A percentile compares a stretch with the other conserved stretches of the same genome.
These are phyloP conservation scores for Postia placenta DNA, from an alignment of 768 basidiomycete species.

Conservation along the genomic window DNA sequence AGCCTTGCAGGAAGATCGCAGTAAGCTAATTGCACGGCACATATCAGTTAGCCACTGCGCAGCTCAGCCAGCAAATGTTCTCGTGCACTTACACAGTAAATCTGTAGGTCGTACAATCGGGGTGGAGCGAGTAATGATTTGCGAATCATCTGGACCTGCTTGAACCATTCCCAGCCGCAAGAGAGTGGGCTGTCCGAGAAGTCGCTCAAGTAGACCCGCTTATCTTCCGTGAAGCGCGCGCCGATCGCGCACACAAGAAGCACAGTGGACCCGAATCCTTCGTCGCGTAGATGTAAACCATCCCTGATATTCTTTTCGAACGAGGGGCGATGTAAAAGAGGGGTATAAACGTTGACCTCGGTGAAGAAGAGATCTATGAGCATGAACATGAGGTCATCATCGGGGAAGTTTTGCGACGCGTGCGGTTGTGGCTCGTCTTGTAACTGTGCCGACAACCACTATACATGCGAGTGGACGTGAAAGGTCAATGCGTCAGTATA, in stretches of 20 bases:
- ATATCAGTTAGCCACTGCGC: constrained; percentile 21
- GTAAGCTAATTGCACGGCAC: constrained; percentile 27
- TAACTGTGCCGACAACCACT: constrained; percentile 23
- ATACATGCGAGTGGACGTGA: not conserved
- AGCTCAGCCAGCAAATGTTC: constrained; percentile 17
- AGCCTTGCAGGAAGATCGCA: constrained; percentile 34
- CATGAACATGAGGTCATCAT: constrained; percentile 27
- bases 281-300: constrained; percentile 33
- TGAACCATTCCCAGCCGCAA: constrained; percentile 42
- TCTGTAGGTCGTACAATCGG: constrained; percentile 66
- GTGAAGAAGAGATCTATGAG: constrained; percentile 47
- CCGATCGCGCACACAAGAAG: constrained; percentile 47
- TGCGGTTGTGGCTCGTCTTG: constrained; percentile 15
- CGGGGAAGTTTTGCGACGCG: constrained; percentile 27
- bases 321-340: constrained; percentile 42
- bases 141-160: constrained; percentile 56
- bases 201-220: constrained; percentile 31
- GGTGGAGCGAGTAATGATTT: constrained; percentile 52
- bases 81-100: constrained; percentile 41
- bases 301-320: constrained; percentile 35
- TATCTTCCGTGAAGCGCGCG: constrained; percentile 46
- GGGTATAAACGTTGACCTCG: constrained; percentile 33
- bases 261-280: constrained; percentile 39
- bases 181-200: constrained; percentile 24
- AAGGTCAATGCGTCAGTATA: too few species aligned